phyloP scores from a whole-genome alignment of 345 rosid species.

The Viola odorata region DNA sequence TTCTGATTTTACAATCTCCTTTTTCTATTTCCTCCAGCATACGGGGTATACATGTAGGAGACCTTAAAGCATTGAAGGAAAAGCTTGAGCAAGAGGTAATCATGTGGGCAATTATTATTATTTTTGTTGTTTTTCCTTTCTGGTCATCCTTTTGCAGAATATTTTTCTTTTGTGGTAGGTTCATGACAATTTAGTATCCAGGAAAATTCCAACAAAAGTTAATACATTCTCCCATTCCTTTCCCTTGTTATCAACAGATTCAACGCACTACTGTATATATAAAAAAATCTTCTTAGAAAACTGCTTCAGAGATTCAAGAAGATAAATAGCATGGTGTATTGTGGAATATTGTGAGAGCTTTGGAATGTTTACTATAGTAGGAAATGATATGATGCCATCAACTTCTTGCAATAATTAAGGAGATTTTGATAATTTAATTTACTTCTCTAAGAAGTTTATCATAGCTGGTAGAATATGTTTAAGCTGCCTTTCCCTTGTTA shows the following conservation, averaged over 20 bases:
- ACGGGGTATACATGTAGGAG: conserved; percentile 66
- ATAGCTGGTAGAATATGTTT: conserved; percentile 2
- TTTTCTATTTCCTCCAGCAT: conserved; percentile 39
- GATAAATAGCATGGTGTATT: no score
- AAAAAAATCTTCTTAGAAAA: background rate
- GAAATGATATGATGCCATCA: no score
- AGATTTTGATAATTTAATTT: background rate
- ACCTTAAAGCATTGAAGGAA: conserved; percentile 71
- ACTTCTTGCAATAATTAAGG: no score
- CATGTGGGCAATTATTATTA: background rate
- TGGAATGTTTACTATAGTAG: no score
- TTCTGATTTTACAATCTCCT: conserved; percentile 13
- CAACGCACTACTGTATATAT: background rate
- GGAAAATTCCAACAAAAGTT: conserved; percentile 1
- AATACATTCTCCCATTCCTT: background rate
- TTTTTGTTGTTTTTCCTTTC: background rate
- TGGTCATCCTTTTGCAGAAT: background rate
- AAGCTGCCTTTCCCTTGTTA: background rate
- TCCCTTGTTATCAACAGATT: no score
- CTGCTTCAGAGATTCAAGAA: background rate
- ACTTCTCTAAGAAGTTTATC: background rate
- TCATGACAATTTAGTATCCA: background rate
- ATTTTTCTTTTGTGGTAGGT: background rate
- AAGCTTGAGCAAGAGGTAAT: conserved; percentile 89
- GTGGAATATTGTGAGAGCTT: no score